A percentile compares a stretch with the other conserved stretches of the same genome.
These are phyloP conservation scores for Pogostemon cablin DNA, from an alignment of 257 asterid species.

Conservation along the genomic window DNA sequence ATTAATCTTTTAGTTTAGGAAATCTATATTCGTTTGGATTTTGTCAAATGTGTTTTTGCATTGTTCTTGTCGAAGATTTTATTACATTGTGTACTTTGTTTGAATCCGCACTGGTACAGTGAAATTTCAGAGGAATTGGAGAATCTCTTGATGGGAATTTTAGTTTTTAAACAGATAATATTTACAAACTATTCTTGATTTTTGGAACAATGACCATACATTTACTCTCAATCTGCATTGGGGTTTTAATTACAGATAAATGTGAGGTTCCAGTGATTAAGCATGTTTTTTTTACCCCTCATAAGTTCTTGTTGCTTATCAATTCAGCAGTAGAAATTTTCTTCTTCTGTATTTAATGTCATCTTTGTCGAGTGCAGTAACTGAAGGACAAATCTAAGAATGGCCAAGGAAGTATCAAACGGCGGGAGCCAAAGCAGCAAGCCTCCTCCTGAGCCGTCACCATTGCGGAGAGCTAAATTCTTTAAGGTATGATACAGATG, in stretches of 20 bases:
- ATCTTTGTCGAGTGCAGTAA: slow-evolving; percentile 19
- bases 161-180: not conserved
- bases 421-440: slow-evolving; percentile 43
- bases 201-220: not conserved
- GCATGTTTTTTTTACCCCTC: not conserved
- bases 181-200: not conserved
- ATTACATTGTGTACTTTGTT: not conserved
- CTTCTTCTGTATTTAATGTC: not conserved
- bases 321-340: not conserved
- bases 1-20: not conserved
- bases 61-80: not conserved
- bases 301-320: not conserved
- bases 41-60: not conserved
- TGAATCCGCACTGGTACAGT: not conserved
- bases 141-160: not conserved
- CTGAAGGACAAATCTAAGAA: slow-evolving; percentile 30
- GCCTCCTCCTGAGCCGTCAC: slow-evolving; percentile 86
- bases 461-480: slow-evolving; percentile 69
- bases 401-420: slow-evolving; percentile 55
- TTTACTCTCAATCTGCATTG: not conserved
- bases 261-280: not conserved
- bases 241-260: not conserved
- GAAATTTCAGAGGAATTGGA: not conserved
- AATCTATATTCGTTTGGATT: not conserved
- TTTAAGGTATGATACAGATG: slow-evolving; percentile 48